phyloP scores from a whole-genome alignment of 306 rosid species.

The Luffa acutangula region DNA sequence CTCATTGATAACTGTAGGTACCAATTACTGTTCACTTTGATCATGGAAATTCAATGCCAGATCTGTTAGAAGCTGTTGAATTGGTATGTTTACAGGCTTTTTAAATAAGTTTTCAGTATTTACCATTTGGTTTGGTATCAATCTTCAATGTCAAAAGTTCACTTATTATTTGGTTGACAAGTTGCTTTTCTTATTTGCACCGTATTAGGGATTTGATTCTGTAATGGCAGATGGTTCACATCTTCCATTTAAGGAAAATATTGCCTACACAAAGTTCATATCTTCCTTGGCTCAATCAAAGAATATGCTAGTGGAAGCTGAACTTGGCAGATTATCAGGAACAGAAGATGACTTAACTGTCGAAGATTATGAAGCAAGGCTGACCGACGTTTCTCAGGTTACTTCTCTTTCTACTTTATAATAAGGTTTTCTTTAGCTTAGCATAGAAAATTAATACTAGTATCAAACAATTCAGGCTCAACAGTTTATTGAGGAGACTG shows the following conservation, averaged over 20 bases:
- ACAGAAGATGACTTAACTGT: constrained; percentile 92
- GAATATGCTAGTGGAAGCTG: constrained; percentile 84
- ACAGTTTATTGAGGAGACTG: constrained; percentile 72
- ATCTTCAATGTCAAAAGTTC: constrained; percentile 1
- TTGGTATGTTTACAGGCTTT: constrained; percentile 31
- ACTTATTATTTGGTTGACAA: constrained; percentile 10
- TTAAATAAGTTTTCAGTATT: neutral
- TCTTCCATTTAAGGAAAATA: constrained; percentile 71
- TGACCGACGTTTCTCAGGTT: constrained; percentile 76
- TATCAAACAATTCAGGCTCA: constrained; percentile 59
- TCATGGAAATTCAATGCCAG: constrained; percentile 82
- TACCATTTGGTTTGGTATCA: constrained; percentile 8
- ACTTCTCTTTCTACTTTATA: constrained; percentile 4
- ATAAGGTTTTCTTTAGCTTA: neutral
- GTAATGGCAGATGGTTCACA: constrained; percentile 92
- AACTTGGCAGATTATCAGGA: constrained; percentile 89
- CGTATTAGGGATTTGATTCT: constrained; percentile 73
- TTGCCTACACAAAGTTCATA: constrained; percentile 60
- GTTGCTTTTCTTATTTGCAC: constrained; percentile 15
- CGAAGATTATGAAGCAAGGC: constrained; percentile 82
- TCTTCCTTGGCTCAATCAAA: constrained; percentile 65
- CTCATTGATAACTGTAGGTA: constrained; percentile 43
- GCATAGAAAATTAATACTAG: neutral
- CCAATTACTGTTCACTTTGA: constrained; percentile 88
- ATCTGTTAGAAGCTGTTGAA: constrained; percentile 81